Evolutionary conservation across 306 rosid genomes (phyloP).

Genomic region (Elaeagnus macrophylla): DNA sequence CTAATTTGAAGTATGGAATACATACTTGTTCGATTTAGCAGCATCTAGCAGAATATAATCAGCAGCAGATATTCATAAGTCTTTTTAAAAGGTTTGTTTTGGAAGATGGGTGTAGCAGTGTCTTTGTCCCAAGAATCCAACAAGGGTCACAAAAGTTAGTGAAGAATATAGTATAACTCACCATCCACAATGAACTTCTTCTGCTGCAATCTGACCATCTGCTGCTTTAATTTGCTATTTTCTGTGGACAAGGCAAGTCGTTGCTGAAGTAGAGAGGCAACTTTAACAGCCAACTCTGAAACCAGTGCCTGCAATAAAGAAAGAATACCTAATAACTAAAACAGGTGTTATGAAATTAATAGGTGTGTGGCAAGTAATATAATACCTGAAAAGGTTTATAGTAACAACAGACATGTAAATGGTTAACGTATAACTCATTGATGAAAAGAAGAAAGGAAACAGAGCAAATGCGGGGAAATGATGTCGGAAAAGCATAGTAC

Average conservation of each 20-base stretch:
- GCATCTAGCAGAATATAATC: neutral
- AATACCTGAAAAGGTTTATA: too few species aligned
- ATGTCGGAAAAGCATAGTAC: neutral
- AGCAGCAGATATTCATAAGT: neutral
- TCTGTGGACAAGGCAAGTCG: slow-evolving; percentile 35
- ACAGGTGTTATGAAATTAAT: too few species aligned
- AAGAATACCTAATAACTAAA: slow-evolving; percentile 3
- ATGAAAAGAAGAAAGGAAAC: too few species aligned
- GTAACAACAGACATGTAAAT: too few species aligned
- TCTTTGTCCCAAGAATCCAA: slow-evolving; percentile 2
- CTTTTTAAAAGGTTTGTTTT: neutral
- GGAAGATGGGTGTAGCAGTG: neutral
- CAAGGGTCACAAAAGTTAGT: neutral
- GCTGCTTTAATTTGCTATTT: slow-evolving; percentile 33
- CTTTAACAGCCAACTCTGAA: slow-evolving; percentile 31
- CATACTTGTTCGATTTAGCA: neutral
- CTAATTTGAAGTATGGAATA: too few species aligned
- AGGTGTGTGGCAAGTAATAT: too few species aligned
- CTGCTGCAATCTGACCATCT: slow-evolving; percentile 26
- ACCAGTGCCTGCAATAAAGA: slow-evolving; percentile 25
- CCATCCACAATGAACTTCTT: slow-evolving; percentile 31
- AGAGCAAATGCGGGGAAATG: too few species aligned
- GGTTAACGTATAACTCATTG: too few species aligned
- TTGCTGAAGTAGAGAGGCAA: slow-evolving; percentile 35
- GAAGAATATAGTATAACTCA: slow-evolving; percentile 10